Evolutionary conservation across 805 yeast species (phyloP).

Genomic region (Candida silvatica): DNA sequence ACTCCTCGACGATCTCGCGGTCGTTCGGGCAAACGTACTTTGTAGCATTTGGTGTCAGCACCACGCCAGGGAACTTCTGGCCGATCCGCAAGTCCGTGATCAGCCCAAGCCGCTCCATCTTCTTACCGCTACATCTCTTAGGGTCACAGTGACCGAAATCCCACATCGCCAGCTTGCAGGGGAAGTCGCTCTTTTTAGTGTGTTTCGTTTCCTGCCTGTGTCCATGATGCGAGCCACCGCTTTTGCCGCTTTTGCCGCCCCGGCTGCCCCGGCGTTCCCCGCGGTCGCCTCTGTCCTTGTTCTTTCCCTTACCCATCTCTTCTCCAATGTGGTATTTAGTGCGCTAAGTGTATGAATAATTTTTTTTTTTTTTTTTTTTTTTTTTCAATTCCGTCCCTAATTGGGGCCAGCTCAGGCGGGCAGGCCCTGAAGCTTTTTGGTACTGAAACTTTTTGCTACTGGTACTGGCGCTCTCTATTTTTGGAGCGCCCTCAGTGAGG

Average conservation of each 20-base stretch:
- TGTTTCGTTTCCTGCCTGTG: constrained; percentile 26
- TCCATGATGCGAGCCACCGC: constrained; percentile 38
- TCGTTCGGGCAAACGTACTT: constrained; percentile 88
- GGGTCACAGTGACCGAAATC: constrained; percentile 99
- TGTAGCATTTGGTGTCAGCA: constrained; percentile 90
- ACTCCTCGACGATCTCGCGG: constrained; percentile 58
- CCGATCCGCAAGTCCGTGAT: constrained; percentile 80
- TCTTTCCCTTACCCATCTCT: constrained; percentile 46
- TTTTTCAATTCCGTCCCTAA: too few relatives aligned
- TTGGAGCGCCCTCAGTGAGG: too few relatives aligned
- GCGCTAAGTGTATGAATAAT: too few relatives aligned
- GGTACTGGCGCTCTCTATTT: too few relatives aligned
- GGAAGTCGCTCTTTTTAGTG: constrained; percentile 37
- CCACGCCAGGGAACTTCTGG: constrained; percentile 83
- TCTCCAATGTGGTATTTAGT: background rate
- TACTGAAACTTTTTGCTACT: too few relatives aligned
- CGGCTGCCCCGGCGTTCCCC: constrained; percentile 16
- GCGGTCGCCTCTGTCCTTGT: constrained; percentile 30
- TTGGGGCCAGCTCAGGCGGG: too few relatives aligned
- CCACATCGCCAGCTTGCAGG: constrained; percentile 95
- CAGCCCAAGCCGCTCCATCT: constrained; percentile 79
- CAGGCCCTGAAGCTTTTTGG: too few relatives aligned
- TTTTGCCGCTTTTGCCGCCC: constrained; percentile 8
- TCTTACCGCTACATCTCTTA: constrained; percentile 93
- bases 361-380: too few relatives aligned